Percentiles rank a stretch among this genome's conserved stretches.
These are phyloP conservation scores for Gymnopus androsaceus DNA, from an alignment of 1,284 basidiomycete genomes.

Conservation along the genomic window DNA sequence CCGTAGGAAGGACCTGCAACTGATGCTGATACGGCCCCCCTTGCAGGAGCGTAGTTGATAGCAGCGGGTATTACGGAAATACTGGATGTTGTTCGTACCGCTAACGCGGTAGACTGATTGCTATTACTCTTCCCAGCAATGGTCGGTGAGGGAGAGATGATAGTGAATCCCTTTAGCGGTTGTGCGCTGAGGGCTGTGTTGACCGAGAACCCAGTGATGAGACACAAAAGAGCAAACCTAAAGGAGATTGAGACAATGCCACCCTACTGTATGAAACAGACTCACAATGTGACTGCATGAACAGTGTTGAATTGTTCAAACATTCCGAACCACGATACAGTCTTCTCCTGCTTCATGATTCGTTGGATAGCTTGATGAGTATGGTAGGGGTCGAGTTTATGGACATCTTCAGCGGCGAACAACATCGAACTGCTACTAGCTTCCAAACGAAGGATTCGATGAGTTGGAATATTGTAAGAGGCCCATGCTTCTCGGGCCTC, in stretches of 20 bases:
- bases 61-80: conserved; percentile 43
- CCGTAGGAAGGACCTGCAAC: conserved; percentile 33
- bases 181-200: conserved; percentile 48
- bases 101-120: conserved; percentile 40
- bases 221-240: conserved; percentile 66
- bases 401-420: conserved; percentile 37
- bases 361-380: conserved; percentile 49
- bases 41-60: conserved; percentile 56
- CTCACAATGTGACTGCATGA: conserved; percentile 66
- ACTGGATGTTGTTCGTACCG: conserved; percentile 33
- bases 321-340: conserved; percentile 33
- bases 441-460: conserved; percentile 8
- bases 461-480: conserved; percentile 1
- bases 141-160: conserved; percentile 16
- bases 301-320: conserved; percentile 43
- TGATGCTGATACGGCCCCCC: conserved; percentile 42
- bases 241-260: conserved; percentile 12
- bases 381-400: conserved; percentile 41
- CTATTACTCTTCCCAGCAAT: conserved; percentile 9
- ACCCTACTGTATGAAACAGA: conserved; percentile 16
- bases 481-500: conserved; percentile 16
- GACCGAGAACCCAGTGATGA: conserved; percentile 66
- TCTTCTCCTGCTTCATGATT: conserved; percentile 41
- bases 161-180: not conserved
- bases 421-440: conserved; percentile 12